Evolutionary conservation across 2,329 filamentous ascomycete genomes (phyloP).

Genomic region (Corinectria fuckeliana): DNA sequence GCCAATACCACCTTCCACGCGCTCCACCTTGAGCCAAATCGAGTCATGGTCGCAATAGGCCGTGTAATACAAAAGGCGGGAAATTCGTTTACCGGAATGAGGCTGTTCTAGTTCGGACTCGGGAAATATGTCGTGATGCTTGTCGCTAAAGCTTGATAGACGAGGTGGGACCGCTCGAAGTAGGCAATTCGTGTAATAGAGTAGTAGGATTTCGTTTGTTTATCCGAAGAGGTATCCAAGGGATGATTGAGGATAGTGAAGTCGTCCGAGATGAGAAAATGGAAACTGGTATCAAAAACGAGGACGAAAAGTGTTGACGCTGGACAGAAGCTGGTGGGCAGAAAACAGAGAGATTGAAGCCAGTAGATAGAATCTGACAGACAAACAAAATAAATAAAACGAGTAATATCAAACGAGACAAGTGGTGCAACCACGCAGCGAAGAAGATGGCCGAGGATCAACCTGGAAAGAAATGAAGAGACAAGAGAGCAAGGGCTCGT

Average conservation of each 20-base stretch:
- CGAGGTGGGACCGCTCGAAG: not conserved
- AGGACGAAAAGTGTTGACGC: constrained; percentile 8
- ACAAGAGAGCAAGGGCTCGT: constrained; percentile 31
- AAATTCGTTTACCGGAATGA: constrained; percentile 33
- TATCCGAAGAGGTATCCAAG: constrained; percentile 25
- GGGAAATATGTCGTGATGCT: constrained; percentile 28
- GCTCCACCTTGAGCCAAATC: constrained; percentile 38
- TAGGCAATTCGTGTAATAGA: not conserved
- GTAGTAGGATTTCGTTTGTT: not conserved
- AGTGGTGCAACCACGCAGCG: constrained; percentile 39
- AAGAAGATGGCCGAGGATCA: constrained; percentile 61
- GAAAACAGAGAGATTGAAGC: not conserved
- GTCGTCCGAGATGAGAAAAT: constrained; percentile 4
- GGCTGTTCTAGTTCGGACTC: constrained; percentile 28
- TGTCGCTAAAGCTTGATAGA: not conserved
- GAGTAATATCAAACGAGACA: constrained; percentile 27
- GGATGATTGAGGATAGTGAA: not conserved
- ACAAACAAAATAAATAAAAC: constrained; percentile 29
- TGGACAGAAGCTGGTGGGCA: too few relatives aligned
- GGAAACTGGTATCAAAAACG: constrained; percentile 34
- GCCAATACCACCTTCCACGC: constrained; percentile 44
- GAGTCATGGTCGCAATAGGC: constrained; percentile 43
- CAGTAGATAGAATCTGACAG: constrained; percentile 5
- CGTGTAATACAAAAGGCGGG: constrained; percentile 26
- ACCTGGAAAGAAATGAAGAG: constrained; percentile 52